Conservation (phyloP, 2,329 filamentous ascomycete species). For the Colletotrichum filicis region DNA sequence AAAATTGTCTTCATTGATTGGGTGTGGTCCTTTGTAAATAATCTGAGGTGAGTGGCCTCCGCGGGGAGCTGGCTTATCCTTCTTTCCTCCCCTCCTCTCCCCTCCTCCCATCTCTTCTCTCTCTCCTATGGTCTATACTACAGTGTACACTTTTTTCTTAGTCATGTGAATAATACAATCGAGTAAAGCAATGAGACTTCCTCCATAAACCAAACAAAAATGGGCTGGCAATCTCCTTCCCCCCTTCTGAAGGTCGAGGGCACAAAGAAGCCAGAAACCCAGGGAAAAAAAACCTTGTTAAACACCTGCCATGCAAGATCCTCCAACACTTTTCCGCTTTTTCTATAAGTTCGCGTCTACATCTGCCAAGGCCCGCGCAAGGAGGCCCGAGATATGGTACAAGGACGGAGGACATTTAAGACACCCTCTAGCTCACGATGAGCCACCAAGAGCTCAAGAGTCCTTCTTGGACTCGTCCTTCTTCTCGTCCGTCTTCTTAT, state of each 20-base stretch:
- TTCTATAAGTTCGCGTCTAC: slow-evolving; percentile 31
- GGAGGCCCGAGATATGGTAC: slow-evolving; percentile 33
- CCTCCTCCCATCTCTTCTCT: slow-evolving; percentile 10
- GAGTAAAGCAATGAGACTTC: slow-evolving; percentile 37
- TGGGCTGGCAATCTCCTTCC: neutral
- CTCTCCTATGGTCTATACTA: slow-evolving; percentile 27
- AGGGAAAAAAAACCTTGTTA: slow-evolving; percentile 41
- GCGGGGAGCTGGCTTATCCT: slow-evolving; percentile 39
- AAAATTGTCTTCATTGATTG: slow-evolving; percentile 16
- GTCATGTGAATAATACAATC: slow-evolving; percentile 42
- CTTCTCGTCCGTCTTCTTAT: slow-evolving; percentile 39
- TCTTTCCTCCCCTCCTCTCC: slow-evolving; percentile 28
- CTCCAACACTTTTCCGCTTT: slow-evolving; percentile 21
- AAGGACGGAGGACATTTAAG: slow-evolving; percentile 31
- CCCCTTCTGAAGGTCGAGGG: neutral
- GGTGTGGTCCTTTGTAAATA: slow-evolving; percentile 14
- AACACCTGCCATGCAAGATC: slow-evolving; percentile 51
- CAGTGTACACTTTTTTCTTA: slow-evolving; percentile 17
- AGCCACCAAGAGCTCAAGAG: slow-evolving; percentile 45
- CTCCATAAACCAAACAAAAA: slow-evolving; percentile 5
- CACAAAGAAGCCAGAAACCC: slow-evolving; percentile 37
- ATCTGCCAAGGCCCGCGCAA: neutral
- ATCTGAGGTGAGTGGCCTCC: slow-evolving; percentile 49
- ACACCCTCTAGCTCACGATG: neutral
- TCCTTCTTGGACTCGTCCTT: slow-evolving; percentile 44